phyloP scores from a whole-genome alignment of 495 filamentous ascomycete genomes.

The Neurospora africana region DNA sequence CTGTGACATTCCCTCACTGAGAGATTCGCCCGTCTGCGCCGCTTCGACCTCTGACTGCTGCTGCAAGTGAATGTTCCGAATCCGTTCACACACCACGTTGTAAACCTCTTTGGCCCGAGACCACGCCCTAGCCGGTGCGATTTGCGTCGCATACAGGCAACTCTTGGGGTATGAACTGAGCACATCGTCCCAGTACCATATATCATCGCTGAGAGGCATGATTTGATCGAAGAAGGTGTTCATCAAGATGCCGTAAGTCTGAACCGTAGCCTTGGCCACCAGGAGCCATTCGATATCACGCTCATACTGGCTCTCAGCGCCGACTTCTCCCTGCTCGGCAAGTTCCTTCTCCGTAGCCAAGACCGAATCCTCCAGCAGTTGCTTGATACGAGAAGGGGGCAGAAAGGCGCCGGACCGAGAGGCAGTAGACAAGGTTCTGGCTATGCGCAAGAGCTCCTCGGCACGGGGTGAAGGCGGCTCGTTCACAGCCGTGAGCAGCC shows the following conservation, averaged over 20 bases:
- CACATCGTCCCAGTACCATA: conserved; percentile 88
- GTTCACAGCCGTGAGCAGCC: conserved; percentile 4
- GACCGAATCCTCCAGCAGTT: conserved; percentile 49
- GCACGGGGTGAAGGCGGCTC: conserved; percentile 30
- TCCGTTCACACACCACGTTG: conserved; percentile 39
- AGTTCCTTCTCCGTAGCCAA: conserved; percentile 13
- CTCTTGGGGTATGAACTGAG: conserved; percentile 60
- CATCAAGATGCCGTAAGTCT: conserved; percentile 69
- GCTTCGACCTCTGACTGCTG: conserved; percentile 1
- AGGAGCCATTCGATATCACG: conserved; percentile 79
- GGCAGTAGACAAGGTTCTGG: conserved; percentile 57
- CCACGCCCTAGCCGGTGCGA: conserved; percentile 62
- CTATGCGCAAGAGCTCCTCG: conserved; percentile 48
- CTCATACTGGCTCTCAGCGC: conserved; percentile 40
- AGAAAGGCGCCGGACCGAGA: conserved; percentile 46
- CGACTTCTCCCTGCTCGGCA: conserved; percentile 10
- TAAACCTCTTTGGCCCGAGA: conserved; percentile 53
- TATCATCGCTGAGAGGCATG: conserved; percentile 69
- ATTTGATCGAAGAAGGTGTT: conserved; percentile 66
- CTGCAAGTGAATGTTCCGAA: conserved; percentile 18
- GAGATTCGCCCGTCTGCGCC: not conserved
- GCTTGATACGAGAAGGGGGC: conserved; percentile 39
- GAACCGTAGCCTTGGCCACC: conserved; percentile 73
- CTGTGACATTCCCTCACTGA: conserved; percentile 22
- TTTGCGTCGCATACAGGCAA: conserved; percentile 72